Percentiles rank a stretch among this genome's conserved stretches.
Conservation (phyloP, 2,329 filamentous ascomycete species). For the Cladosporium halotolerans region DNA sequence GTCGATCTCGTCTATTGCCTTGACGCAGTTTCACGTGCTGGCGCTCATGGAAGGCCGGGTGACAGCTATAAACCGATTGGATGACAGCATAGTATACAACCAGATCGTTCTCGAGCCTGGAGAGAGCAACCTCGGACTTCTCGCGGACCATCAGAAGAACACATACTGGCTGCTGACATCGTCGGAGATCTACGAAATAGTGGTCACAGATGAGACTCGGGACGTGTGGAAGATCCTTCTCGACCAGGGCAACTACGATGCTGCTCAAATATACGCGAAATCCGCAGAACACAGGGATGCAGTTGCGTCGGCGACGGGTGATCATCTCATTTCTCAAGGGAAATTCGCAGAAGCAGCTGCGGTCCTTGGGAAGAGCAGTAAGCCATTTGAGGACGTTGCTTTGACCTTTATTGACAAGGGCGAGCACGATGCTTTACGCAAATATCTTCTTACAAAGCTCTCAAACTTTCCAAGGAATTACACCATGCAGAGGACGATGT, state of each 20-base stretch:
- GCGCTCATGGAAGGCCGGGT: constrained; percentile 75
- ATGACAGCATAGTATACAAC: constrained; percentile 79
- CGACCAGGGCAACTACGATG: constrained; percentile 77
- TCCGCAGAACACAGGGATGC: constrained; percentile 78
- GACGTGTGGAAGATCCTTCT: constrained; percentile 95
- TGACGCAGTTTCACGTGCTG: constrained; percentile 92
- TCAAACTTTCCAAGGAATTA: constrained; percentile 72
- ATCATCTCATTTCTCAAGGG: constrained; percentile 75
- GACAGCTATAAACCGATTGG: constrained; percentile 79
- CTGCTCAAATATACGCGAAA: constrained; percentile 77
- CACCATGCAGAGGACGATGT: constrained; percentile 90
- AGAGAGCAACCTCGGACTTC: constrained; percentile 74
- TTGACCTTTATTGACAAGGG: constrained; percentile 83
- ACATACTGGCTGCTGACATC: constrained; percentile 96
- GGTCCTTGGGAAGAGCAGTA: constrained; percentile 91
- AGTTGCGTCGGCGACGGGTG: constrained; percentile 85
- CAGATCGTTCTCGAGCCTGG: constrained; percentile 76
- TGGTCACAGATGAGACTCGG: constrained; percentile 80
- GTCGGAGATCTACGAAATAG: constrained; percentile 88
- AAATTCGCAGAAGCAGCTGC: constrained; percentile 79
- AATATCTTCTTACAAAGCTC: constrained; percentile 82
- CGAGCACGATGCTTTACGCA: constrained; percentile 83
- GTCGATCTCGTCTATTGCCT: constrained; percentile 67
- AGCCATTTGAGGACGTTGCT: constrained; percentile 93
- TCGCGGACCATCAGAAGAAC: constrained; percentile 87